A percentile compares a stretch with the other conserved stretches of the same genome.
Conservation (phyloP, 495 filamentous ascomycete genomes). For the Elasticomyces elasticus region DNA sequence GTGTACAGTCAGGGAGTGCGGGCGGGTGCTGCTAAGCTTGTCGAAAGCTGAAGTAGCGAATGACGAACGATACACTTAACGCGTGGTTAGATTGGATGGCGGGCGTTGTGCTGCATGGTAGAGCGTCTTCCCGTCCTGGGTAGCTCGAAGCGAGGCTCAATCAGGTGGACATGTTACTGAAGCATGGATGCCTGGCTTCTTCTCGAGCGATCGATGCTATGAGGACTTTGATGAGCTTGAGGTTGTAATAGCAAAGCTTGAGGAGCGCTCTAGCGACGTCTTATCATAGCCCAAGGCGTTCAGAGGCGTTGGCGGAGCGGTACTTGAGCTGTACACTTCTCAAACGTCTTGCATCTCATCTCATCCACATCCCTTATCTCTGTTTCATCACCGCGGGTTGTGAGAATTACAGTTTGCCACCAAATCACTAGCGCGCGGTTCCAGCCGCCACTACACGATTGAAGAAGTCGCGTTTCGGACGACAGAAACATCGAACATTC, state of each 20-base stretch:
- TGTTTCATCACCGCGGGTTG: no score
- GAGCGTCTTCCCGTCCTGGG: not conserved
- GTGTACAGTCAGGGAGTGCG: constrained; percentile 81
- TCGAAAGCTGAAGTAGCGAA: not conserved
- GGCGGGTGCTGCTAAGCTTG: constrained; percentile 80
- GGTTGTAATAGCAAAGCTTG: not conserved
- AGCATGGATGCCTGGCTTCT: not conserved
- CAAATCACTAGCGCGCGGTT: no score
- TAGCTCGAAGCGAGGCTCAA: not conserved
- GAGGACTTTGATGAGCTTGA: not conserved
- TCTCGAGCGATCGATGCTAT: not conserved
- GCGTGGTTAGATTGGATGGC: not conserved
- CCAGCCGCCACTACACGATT: no score
- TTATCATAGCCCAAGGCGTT: not conserved
- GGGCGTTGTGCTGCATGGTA: not conserved
- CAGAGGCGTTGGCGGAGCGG: not conserved
- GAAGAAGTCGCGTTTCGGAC: no score
- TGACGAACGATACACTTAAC: not conserved
- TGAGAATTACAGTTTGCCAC: no score
- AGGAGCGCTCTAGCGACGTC: not conserved
- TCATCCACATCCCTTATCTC: no score
- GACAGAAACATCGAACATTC: no score
- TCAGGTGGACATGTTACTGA: not conserved
- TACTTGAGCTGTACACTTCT: not conserved
- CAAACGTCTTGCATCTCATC: no score